A percentile compares a stretch with the other conserved stretches of the same genome.
Evolutionary conservation across 1,284 basidiomycete genomes (phyloP).

Genomic region (Leccinum holopus): DNA sequence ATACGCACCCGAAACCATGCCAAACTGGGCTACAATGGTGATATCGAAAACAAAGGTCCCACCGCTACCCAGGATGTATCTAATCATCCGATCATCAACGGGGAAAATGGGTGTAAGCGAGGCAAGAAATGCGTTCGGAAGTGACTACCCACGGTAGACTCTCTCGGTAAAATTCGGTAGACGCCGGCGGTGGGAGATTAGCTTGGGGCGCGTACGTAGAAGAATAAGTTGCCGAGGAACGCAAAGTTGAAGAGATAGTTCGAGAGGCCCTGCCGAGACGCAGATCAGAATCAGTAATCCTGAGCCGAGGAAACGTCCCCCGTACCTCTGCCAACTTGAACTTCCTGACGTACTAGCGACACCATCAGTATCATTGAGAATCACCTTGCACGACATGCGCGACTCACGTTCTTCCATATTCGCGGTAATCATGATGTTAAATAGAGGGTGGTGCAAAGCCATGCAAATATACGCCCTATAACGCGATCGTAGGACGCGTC

Average conservation of each 20-base stretch:
- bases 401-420: slow-evolving; percentile 94
- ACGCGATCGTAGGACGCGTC: slow-evolving; percentile 53
- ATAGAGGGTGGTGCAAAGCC: slow-evolving; percentile 89
- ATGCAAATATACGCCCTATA: slow-evolving; percentile 86
- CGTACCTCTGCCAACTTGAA: slow-evolving; percentile 90
- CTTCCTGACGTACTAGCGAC: slow-evolving; percentile 75
- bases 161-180: slow-evolving; percentile 63
- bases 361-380: slow-evolving; percentile 4
- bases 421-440: slow-evolving; percentile 90
- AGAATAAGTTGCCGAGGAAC: slow-evolving; percentile 79
- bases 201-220: slow-evolving; percentile 78
- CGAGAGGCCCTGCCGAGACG: slow-evolving; percentile 69
- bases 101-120: slow-evolving; percentile 8
- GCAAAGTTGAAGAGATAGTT: slow-evolving; percentile 90
- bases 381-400: slow-evolving; percentile 4
- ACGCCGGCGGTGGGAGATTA: slow-evolving; percentile 50
- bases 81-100: slow-evolving; percentile 27
- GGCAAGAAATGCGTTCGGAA: slow-evolving; percentile 1
- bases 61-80: slow-evolving; percentile 83
- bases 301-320: not conserved
- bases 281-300: slow-evolving; percentile 8
- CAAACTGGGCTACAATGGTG: slow-evolving; percentile 72
- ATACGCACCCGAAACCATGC: slow-evolving; percentile 61
- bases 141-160: slow-evolving; percentile 65
- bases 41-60: slow-evolving; percentile 91